Evolutionary conservation across 805 yeast genomes (phyloP), one percentile per base, ranked within the genome.

Genomic region (Wickerhamomyces rabaulensis): DNA sequence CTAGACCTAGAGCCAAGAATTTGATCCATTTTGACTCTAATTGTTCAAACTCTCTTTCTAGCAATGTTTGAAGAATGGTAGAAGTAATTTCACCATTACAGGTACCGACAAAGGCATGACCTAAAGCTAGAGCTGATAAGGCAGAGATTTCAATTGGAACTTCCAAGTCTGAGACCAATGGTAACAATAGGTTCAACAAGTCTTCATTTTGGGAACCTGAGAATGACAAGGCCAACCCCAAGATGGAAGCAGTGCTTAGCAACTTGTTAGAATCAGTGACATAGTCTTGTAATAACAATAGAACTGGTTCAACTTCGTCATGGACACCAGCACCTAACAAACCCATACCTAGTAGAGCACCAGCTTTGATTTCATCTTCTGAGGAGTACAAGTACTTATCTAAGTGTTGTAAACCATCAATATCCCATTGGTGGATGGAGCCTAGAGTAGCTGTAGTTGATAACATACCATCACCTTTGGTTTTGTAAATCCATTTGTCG

Each of bases 341-440:
- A 65, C 98, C 99, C 66, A 89, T 88, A 65, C 98, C 99, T 54
- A 94, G 75, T 48, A 94, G 74, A 6, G 99, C 96, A 68, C 99
- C 99, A 7, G 98, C 97, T 69, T 89, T 89, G 55, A 91, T 80
- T 60, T 88, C 92, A 48, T 81, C 84, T 57, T 90, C 96, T 16
- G 82, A 77, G 4, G 95, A 84, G 61, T 91, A 91, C 48, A 92
- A 71, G 65, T 85, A 91, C 65, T 86, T 87, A 68, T 94, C 98
- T 57, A 94, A 75, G 47, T 79, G 80, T 68, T 92, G 97, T 53
- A 94, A 76, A 52, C 97, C 98, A 55, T 87, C 92, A 57, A 82
- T 79, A 67, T 92, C 87, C 99, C 99, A 94, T 62, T 88, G 89
- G 63, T 83, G 82, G 52, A 94, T 76, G 6, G 95, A 75, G 47